Evolutionary conservation across 441 rosid genomes (phyloP).

Genomic region (Adansonia grandidieri): DNA sequence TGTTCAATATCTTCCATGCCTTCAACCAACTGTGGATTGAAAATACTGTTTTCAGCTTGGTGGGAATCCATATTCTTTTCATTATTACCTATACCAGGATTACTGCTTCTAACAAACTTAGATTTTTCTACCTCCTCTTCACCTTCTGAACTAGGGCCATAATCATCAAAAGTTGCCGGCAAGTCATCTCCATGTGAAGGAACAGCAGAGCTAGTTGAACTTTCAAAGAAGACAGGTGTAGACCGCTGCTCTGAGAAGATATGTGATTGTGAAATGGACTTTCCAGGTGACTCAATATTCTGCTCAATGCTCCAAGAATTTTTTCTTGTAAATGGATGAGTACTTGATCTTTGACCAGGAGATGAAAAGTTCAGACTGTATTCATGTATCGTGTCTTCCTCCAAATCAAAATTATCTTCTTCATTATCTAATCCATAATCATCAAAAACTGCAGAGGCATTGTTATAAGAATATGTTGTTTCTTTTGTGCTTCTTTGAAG

Average conservation of each 20-base stretch:
- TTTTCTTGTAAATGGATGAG: constrained; percentile 34
- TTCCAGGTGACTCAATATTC: constrained; percentile 37
- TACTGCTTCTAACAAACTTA: constrained; percentile 35
- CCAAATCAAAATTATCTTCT: constrained; percentile 41
- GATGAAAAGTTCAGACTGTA: constrained; percentile 41
- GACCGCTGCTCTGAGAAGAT: constrained; percentile 41
- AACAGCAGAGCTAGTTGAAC: constrained; percentile 40
- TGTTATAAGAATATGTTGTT: constrained; percentile 36
- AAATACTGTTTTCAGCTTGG: constrained; percentile 39
- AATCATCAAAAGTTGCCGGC: constrained; percentile 57
- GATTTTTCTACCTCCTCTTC: constrained; percentile 47
- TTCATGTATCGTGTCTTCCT: constrained; percentile 34
- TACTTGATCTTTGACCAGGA: constrained; percentile 42
- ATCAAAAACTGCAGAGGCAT: constrained; percentile 56
- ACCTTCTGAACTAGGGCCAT: constrained; percentile 54
- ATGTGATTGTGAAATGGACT: constrained; percentile 41
- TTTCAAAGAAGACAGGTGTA: constrained; percentile 44
- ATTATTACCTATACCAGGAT: constrained; percentile 20
- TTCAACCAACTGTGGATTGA: constrained; percentile 29
- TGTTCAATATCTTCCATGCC: constrained; percentile 35
- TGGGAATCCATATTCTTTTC: constrained; percentile 26
- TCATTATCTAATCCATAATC: constrained; percentile 61
- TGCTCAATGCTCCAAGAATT: constrained; percentile 42
- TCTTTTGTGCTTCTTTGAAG: constrained; percentile 42
- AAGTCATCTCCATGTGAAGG: constrained; percentile 42